Evolutionary conservation across 352 stramenopile genomes (phyloP).

Genomic region (Phytophthora tubulina): DNA sequence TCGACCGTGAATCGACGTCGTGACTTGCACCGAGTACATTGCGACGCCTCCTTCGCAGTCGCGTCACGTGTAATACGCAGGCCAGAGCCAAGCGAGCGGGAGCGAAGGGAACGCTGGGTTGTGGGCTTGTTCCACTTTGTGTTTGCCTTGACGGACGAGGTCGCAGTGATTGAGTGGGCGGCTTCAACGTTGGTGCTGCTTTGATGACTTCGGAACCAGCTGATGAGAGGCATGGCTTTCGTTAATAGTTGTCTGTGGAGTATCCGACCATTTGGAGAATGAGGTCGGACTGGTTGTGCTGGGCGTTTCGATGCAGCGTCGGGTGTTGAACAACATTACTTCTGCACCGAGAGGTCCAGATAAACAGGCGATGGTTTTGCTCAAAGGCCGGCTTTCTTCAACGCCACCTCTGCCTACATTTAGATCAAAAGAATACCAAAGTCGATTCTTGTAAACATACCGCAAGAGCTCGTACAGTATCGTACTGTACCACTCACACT

Average conservation of each 20-base stretch:
- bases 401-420: background rate
- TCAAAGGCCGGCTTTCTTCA: background rate
- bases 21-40: slow-evolving; percentile 14
- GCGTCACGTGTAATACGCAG: background rate
- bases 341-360: slow-evolving; percentile 14
- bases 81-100: slow-evolving; percentile 3
- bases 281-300: slow-evolving; percentile 2
- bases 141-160: background rate
- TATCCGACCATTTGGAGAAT: slow-evolving; percentile 17
- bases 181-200: background rate
- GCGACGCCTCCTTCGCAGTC: background rate
- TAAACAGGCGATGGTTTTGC: slow-evolving; percentile 2
- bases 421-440: background rate
- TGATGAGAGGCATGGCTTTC: slow-evolving; percentile 10
- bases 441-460: background rate
- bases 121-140: background rate
- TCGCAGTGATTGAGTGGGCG: background rate
- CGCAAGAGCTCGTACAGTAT: too few relatives aligned
- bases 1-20: slow-evolving; percentile 20
- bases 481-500: too few relatives aligned
- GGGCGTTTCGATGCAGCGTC: background rate
- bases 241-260: background rate
- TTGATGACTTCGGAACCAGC: slow-evolving; percentile 6
- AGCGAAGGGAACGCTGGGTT: slow-evolving; percentile 2
- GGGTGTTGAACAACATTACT: background rate